phyloP scores from a whole-genome alignment of 176 grass and related monocot species.

The Oryza brachyantha region DNA sequence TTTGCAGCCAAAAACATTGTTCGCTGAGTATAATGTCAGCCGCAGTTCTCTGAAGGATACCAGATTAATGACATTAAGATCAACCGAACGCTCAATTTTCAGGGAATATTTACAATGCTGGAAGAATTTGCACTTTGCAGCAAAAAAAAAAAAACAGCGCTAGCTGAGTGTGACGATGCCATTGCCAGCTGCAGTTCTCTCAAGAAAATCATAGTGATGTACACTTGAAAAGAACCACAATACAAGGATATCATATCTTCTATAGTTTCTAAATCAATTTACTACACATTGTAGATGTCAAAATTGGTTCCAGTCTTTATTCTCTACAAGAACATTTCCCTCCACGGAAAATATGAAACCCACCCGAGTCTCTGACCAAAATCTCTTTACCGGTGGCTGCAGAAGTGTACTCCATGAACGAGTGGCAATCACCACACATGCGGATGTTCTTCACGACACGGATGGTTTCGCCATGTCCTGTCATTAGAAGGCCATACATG shows the following conservation, averaged over 20 bases:
- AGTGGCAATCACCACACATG: conserved; percentile 72
- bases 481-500: conserved; percentile 61
- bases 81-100: not conserved
- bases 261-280: conserved; percentile 28
- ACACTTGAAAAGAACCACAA: conserved; percentile 25
- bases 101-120: not conserved
- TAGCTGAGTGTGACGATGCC: conserved; percentile 1
- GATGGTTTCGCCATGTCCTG: conserved; percentile 14
- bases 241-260: conserved; percentile 21
- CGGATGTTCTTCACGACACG: conserved; percentile 59
- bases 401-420: conserved; percentile 57
- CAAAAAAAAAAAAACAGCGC: not conserved
- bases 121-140: not conserved
- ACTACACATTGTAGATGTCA: conserved; percentile 25
- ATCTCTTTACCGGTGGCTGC: conserved; percentile 46
- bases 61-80: not conserved
- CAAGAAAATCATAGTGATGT: conserved; percentile 27
- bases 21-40: no score
- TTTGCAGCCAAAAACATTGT: no score
- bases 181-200: not conserved
- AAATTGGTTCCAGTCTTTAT: conserved; percentile 36
- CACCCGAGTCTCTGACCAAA: conserved; percentile 48
- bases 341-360: conserved; percentile 62
- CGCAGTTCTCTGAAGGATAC: no score
- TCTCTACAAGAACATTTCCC: conserved; percentile 55